Evolutionary conservation across 306 rosid species (phyloP).

Genomic region (Vigna radiata): DNA sequence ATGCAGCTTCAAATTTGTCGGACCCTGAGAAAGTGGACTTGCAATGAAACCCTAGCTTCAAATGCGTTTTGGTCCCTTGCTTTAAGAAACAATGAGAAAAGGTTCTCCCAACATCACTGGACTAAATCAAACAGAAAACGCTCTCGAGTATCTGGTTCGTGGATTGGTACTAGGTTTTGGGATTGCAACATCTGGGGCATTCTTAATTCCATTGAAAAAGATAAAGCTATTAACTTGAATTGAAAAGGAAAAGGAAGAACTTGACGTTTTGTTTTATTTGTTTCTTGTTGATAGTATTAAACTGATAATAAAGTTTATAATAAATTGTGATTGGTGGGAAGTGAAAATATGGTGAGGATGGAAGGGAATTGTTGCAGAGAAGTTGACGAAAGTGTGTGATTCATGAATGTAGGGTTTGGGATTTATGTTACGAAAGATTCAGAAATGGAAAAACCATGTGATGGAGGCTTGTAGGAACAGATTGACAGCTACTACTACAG

Average conservation of each 20-base stretch:
- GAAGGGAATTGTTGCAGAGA: background rate
- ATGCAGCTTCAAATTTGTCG: background rate
- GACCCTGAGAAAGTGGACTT: background rate
- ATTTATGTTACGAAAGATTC: slow-evolving; percentile 10
- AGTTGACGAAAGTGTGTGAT: background rate
- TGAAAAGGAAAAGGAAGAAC: background rate
- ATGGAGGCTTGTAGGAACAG: slow-evolving; percentile 16
- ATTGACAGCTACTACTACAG: slow-evolving; percentile 2
- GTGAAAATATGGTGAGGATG: background rate
- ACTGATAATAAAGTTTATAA: background rate
- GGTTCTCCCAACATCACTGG: background rate
- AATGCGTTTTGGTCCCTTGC: background rate
- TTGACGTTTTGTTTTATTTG: background rate
- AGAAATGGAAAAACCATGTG: slow-evolving; percentile 21
- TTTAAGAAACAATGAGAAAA: background rate
- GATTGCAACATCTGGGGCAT: background rate
- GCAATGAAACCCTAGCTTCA: background rate
- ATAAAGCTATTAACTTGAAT: background rate
- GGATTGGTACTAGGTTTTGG: slow-evolving; percentile 2
- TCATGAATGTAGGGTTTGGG: background rate
- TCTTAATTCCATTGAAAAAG: background rate
- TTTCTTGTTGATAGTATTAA: background rate
- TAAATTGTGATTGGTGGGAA: background rate
- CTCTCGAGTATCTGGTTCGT: background rate
- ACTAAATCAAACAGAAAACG: background rate